A percentile compares a stretch with the other conserved stretches of the same genome.
These are phyloP conservation scores for Hemerocallis citrina DNA, from an alignment of 106 monocot genomes.

Conservation along the genomic window DNA sequence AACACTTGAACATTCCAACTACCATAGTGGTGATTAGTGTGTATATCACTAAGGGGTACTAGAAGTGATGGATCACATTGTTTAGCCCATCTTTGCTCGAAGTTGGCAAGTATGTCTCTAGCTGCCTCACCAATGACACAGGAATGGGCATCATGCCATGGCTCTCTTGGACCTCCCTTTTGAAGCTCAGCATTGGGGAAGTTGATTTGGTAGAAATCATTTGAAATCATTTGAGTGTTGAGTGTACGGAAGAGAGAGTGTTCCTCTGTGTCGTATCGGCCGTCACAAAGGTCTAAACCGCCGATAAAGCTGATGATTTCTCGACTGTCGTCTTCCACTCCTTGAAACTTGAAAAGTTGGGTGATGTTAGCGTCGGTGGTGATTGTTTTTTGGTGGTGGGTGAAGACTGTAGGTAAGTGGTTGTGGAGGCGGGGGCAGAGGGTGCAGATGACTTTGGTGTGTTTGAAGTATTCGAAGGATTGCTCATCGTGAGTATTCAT, in stretches of 20 bases:
- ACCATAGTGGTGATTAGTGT: not conserved
- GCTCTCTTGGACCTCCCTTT: conserved; percentile 39
- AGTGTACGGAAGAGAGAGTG: conserved; percentile 49
- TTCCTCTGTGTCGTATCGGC: conserved; percentile 48
- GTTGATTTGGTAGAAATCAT: conserved; percentile 43
- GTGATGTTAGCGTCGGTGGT: conserved; percentile 25
- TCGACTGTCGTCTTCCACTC: not conserved
- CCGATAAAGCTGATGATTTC: conserved; percentile 53
- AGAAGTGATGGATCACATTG: conserved; percentile 25
- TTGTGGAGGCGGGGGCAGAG: conserved; percentile 29
- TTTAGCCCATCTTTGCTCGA: conserved; percentile 43
- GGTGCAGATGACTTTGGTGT: conserved; percentile 34
- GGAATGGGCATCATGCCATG: conserved; percentile 57
- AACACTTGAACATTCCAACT: conserved; percentile 38
- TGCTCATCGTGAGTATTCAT: conserved; percentile 59
- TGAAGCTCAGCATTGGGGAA: conserved; percentile 17
- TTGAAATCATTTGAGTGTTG: conserved; percentile 6
- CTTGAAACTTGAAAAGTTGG: too few species aligned
- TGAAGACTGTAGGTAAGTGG: conserved; percentile 30
- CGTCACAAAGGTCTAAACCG: conserved; percentile 52
- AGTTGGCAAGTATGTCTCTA: conserved; percentile 34
- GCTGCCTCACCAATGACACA: conserved; percentile 29
- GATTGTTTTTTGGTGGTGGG: conserved; percentile 69
- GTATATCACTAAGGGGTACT: not conserved
- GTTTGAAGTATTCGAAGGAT: conserved; percentile 34